Base-by-base conservation (phyloP, 768 basidiomycete genomes). In the Termitomyces sp. region DNA sequence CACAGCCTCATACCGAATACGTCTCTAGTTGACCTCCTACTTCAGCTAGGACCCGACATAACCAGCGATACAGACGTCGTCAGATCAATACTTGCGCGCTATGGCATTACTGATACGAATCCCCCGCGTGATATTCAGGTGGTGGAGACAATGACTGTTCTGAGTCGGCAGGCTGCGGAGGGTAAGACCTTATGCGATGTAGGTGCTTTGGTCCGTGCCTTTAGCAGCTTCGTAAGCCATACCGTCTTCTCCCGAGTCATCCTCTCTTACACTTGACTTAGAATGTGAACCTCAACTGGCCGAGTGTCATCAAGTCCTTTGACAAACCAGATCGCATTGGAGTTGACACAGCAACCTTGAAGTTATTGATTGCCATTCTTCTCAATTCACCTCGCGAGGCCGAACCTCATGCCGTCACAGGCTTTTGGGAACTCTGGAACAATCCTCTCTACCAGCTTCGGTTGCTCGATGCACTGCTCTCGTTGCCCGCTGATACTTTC, bases 401-500 rank as follows among this genome's bases (percentile, higher is more conserved):
- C 40, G 89, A 87, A 47, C 84, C 82, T 8, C 91, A 92, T 62
- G 90, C 91, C 4, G 91, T 93, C 16, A 82, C 83, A 5, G 92
- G 91, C 16, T 94, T 94, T 67, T 95, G 92, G 92, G 78, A 82
- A 64, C 74, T 77, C 2, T 98, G 96, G 96, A 79, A 79, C 12
- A 95, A 97, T 69, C 82, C 91, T 1, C 70, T 90, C 26, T 91
- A 91, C 64, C 94, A 96, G 69, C 81, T 98, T 30, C 87, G 88
- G 42, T 80, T 99, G 20, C 80, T 98, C 33, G 93, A 95, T 64
- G 91, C 91, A 2, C 81, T 99, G 37, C 85, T 96, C 10, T 93
- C 89, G 26, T 78, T 98, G 26, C 89, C 95, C 2, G 86, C 85
- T 1, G 96, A 97, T 70, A 92, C 91, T 0, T 94, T 97, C 78